Percentiles rank a stretch among this genome's conserved stretches.
These are phyloP conservation scores for carrot (Daucus carota) DNA, from an alignment of 129 eudicot species.

Conservation along the genomic window DNA sequence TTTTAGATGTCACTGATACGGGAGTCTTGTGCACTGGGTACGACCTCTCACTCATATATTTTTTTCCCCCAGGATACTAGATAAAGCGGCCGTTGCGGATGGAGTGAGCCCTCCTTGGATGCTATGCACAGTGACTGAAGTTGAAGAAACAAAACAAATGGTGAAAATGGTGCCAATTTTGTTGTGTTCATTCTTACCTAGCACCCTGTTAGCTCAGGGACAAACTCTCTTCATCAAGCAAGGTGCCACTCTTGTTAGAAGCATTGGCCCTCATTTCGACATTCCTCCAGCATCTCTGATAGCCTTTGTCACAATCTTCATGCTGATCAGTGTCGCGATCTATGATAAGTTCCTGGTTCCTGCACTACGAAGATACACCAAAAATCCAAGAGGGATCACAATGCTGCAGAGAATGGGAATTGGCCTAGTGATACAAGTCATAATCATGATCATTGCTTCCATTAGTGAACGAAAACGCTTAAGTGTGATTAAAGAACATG, in stretches of 20 bases:
- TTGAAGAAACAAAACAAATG: conserved; percentile 64
- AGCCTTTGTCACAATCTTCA: conserved; percentile 48
- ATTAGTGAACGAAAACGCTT: conserved; percentile 39
- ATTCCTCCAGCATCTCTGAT: conserved; percentile 65
- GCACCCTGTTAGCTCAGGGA: conserved; percentile 41
- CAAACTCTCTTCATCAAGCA: conserved; percentile 67
- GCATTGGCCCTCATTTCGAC: conserved; percentile 43
- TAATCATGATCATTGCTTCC: conserved; percentile 36
- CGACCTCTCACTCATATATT: background rate
- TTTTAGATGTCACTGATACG: background rate
- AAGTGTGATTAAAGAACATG: conserved; percentile 27
- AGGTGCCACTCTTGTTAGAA: conserved; percentile 43
- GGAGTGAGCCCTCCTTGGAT: conserved; percentile 32
- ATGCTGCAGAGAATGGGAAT: conserved; percentile 56
- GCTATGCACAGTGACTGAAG: conserved; percentile 51
- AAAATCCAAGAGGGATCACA: conserved; percentile 60
- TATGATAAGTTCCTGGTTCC: conserved; percentile 59
- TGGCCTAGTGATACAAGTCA: conserved; percentile 44
- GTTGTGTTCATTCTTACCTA: conserved; percentile 41
- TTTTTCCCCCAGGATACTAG: conserved; percentile 31
- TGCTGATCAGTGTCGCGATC: conserved; percentile 38
- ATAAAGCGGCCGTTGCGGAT: conserved; percentile 42
- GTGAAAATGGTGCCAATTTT: conserved; percentile 53
- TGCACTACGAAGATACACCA: conserved; percentile 32
- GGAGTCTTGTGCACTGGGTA: conserved; percentile 4